Base-by-base conservation (phyloP, 2,329 filamentous ascomycete species). In the Setomelanomma holmii region DNA sequence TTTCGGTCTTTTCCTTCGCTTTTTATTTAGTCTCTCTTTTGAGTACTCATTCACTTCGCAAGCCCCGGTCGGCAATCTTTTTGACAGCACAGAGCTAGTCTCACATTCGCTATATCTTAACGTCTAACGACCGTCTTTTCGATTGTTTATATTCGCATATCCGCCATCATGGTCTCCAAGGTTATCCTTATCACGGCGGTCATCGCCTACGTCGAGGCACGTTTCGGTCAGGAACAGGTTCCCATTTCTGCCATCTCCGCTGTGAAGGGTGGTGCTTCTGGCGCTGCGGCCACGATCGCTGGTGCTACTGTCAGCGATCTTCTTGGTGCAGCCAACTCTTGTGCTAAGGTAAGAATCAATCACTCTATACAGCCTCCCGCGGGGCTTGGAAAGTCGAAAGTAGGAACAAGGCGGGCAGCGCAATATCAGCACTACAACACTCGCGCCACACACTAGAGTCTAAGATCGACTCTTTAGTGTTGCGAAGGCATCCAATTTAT, bases 321-420 rank as follows among this genome's bases (percentile, higher is more conserved):
- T 7, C 80, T 90, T 17, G 87, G 81, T 21, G 86, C 79, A 36
- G 83, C 87, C 54, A 84, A 86, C 72, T 83, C 88, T 30, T 90
- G 88, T 63, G 84, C 77, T 57, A 89, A 87, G 77, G 80, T 82
- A 72, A 55, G 52, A 46, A 17, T 14, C 45, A 21, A 17, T 23
- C 17, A 6, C 24, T 8, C 5, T n/a, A n/a, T n/a, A n/a, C n/a
- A n/a, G n/a, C n/a, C n/a, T n/a, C n/a, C n/a, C n/a, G n/a, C n/a
- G n/a, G n/a, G n/a, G n/a, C n/a, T n/a, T n/a, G n/a, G n/a, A n/a
- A n/a, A n/a, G n/a, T n/a, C n/a, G n/a, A n/a, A n/a, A n/a, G n/a
- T n/a, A n/a, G n/a, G n/a, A n/a, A n/a, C n/a, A n/a, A n/a, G n/a
- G n/a, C n/a, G n/a, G n/a, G n/a, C n/a, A n/a, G n/a, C n/a, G n/a